Base-by-base conservation (phyloP, 2,329 filamentous ascomycete species). In the Microdochium bolleyi region DNA sequence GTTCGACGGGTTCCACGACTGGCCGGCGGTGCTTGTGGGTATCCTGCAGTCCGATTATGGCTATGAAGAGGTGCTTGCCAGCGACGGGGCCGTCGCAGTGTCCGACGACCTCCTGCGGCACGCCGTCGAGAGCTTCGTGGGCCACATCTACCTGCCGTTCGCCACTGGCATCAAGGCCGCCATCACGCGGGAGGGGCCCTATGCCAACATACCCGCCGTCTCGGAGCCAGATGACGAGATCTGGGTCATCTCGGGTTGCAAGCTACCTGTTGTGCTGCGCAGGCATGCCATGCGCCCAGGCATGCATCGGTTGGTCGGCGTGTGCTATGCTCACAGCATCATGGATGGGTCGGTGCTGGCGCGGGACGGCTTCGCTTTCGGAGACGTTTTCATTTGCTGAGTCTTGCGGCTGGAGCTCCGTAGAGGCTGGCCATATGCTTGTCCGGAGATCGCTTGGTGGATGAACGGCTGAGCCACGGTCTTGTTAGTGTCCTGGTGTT, bases 221-320 rank as follows among this genome's bases (percentile, higher is more conserved):
- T 38, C 49, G 25, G 24, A 41, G 24, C 30, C 30, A 2, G 30
- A 14, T 3, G 49, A 51, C 27, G n/a, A 51, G 49, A 51, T 51
- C 34, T 51, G 49, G 49, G 21, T 51, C 49, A 19, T 51, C 19
- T 22, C n/a, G 21, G 49, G 49, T 3, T 51, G 49, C 19, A 21
- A 25, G 19, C 19, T 51, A 2, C 49, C 49, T 2, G 30, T 51
- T 10, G 49, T 51, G 16, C 27, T 51, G 10, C 49, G 49, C 8
- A 49, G 27, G 48, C 25, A 24, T 19, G 34, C 14, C n/a, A 5
- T 4, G 13, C 34, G 34, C 5, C 7, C 7, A 14, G 34, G 34
- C 34, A 38, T 38, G 34, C 16, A 8, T 14, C 34, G 34, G 13
- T 14, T 38, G 7, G 34, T 38, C 7, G 34, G 34, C 14, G 34